Conservation (phyloP, 441 rosid species). For the Erysimum cheiri region DNA sequence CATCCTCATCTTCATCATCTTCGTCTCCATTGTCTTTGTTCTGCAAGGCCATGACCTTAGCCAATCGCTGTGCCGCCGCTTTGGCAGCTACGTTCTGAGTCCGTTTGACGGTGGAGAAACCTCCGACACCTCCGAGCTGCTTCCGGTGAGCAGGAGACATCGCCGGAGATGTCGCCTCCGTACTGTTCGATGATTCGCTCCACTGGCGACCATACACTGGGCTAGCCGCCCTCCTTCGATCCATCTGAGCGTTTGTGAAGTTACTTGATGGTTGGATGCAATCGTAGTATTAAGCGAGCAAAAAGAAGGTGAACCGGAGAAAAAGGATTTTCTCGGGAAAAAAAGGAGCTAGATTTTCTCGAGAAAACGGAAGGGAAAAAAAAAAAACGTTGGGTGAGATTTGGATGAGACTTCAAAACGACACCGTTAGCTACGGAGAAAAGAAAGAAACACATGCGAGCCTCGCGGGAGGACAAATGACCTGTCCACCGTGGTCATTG, state of each 20-base stretch:
- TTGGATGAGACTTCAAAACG: constrained; percentile 26
- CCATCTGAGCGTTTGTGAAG: constrained; percentile 56
- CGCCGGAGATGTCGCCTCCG: constrained; percentile 81
- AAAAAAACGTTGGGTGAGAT: constrained; percentile 25
- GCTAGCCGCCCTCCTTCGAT: constrained; percentile 76
- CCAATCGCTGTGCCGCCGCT: constrained; percentile 92
- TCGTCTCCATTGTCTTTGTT: constrained; percentile 50
- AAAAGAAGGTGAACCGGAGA: constrained; percentile 16
- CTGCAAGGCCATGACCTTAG: constrained; percentile 97
- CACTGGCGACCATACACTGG: constrained; percentile 57
- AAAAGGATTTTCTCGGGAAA: constrained; percentile 33
- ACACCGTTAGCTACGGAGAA: constrained; percentile 33
- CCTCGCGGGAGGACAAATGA: constrained; percentile 35
- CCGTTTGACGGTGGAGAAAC: constrained; percentile 73
- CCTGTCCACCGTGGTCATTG: constrained; percentile 35
- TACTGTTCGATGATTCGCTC: constrained; percentile 88
- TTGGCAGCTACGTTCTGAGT: constrained; percentile 92
- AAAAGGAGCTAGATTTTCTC: constrained; percentile 31
- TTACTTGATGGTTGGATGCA: not conserved
- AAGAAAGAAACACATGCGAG: constrained; percentile 35
- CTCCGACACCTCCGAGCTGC: constrained; percentile 48
- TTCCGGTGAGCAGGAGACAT: constrained; percentile 84
- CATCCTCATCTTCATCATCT: constrained; percentile 72
- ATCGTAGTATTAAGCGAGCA: not conserved
- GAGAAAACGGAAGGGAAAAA: constrained; percentile 29